phyloP scores from a whole-genome alignment of 257 asterid species.

The Forsythia viridissima region DNA sequence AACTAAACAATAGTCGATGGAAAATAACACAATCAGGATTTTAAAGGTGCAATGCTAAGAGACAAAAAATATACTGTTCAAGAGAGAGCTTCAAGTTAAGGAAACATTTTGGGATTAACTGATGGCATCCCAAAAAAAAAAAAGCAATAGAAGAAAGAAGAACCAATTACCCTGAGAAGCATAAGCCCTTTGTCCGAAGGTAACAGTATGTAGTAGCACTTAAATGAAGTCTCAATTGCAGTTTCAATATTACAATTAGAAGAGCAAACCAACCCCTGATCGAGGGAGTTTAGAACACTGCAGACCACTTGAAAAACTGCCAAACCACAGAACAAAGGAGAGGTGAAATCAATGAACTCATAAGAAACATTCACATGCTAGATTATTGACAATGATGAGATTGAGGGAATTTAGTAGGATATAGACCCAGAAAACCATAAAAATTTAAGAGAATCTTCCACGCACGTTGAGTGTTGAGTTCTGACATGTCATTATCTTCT shows the following conservation, averaged over 20 bases:
- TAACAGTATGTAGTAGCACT: constrained; percentile 79
- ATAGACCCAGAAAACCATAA: background rate
- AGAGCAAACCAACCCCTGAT: constrained; percentile 92
- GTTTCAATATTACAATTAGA: constrained; percentile 78
- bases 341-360: constrained; percentile 20
- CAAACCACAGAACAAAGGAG: constrained; percentile 28
- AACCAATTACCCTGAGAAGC: constrained; percentile 80
- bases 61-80: too few relatives aligned
- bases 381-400: constrained; percentile 16
- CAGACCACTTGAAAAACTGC: constrained; percentile 87
- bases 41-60: too few relatives aligned
- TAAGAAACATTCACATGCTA: constrained; percentile 3
- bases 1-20: too few relatives aligned
- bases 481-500: constrained; percentile 55
- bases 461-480: constrained; percentile 60
- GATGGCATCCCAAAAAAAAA: too few relatives aligned
- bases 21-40: too few relatives aligned
- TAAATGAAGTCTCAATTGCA: constrained; percentile 62
- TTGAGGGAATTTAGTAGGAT: too few relatives aligned
- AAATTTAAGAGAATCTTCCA: constrained; percentile 25
- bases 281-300: constrained; percentile 68
- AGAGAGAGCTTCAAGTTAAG: too few relatives aligned
- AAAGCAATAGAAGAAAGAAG: background rate
- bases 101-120: too few relatives aligned
- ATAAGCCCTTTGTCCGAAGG: constrained; percentile 86